Conservation (phyloP, 2,329 filamentous ascomycete species). For the Pseudogymnoascus verrucosus region DNA sequence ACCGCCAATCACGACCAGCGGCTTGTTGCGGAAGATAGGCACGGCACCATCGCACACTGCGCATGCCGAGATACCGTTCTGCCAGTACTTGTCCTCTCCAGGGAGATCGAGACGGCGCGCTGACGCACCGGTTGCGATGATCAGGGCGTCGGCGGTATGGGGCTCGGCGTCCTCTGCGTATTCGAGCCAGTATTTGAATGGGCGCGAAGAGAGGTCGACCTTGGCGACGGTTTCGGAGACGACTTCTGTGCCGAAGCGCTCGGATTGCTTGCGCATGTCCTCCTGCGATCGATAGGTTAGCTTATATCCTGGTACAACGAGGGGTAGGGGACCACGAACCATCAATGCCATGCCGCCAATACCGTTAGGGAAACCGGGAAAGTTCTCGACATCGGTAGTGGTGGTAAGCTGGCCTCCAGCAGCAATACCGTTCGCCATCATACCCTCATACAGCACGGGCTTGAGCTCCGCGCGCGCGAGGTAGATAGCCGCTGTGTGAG, state of each 20-base stretch:
- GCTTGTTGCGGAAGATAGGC: conserved; percentile 96
- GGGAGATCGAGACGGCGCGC: conserved; percentile 73
- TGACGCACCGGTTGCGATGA: conserved; percentile 92
- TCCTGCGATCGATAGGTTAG: conserved; percentile 36
- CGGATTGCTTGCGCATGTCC: conserved; percentile 84
- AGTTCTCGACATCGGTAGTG: conserved; percentile 98
- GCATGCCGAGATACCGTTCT: conserved; percentile 91
- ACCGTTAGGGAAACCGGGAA: conserved; percentile 83
- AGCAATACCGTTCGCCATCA: conserved; percentile 94
- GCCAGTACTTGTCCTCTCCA: conserved; percentile 95
- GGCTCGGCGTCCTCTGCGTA: conserved; percentile 70
- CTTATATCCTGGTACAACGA: not conserved
- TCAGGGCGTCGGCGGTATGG: conserved; percentile 84
- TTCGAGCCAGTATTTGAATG: conserved; percentile 92
- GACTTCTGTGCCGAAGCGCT: conserved; percentile 86
- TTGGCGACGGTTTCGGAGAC: conserved; percentile 86
- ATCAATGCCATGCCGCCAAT: conserved; percentile 86
- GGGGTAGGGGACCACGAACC: conserved; percentile 28
- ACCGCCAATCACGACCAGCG: conserved; percentile 88
- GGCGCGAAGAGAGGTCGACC: conserved; percentile 73
- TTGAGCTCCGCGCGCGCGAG: conserved; percentile 89
- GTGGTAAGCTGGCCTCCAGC: conserved; percentile 96
- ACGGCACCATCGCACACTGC: conserved; percentile 96
- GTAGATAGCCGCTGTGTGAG: conserved; percentile 96
- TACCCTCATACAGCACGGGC: conserved; percentile 92